Base-by-base conservation (phyloP, 2,329 filamentous ascomycete genomes). In the Ceratocystis smalleyi region DNA sequence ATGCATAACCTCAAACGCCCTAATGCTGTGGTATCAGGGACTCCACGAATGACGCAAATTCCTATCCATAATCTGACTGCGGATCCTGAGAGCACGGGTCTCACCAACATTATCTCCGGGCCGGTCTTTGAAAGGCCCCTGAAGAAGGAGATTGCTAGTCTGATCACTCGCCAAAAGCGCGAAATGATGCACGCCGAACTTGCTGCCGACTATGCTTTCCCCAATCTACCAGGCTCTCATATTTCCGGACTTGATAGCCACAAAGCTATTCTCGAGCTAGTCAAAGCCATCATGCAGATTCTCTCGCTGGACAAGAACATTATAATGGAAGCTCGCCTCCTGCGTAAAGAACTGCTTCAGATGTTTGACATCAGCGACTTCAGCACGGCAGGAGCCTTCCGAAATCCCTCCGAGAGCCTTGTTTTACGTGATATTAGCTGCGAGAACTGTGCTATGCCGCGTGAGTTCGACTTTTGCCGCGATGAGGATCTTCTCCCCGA, bases 311-410 rank as follows among this genome's bases (percentile, higher is more conserved):
- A 96, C 75, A 94, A 92, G 74, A 89, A 89, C 69, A 94, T 95
- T 70, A 87, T 85, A 0, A 83, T 95, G 59, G 92, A 97, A 74
- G 91, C 90, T 2, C 85, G 94, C 5, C 78, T 95, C 1, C 80
- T 99, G 0, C 85, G 95, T 63, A 95, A 95, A 70, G 92, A 97
- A 67, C 79, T 99, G 0, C 82, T 99, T 0, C 82, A 86, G 8
- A 80, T 97, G 62, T 96, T 99, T 73, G 94, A 99, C 65, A 85
- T 99, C 63, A 88, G 91, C 69, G 94, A 99, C 74, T 99, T 99
- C 77, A 88, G 86, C 73, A 81, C 86, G 63, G 89, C 92, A 64
- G 92, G 88, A n/a, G 81, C 85, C 2, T 99, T 97, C 73, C 79
- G 83, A 67, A 97, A 97, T 72, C 92, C 94, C 0, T 88, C 84